Conservation (phyloP, 2,329 filamentous ascomycete genomes). For the Aspergillus amoenus region DNA sequence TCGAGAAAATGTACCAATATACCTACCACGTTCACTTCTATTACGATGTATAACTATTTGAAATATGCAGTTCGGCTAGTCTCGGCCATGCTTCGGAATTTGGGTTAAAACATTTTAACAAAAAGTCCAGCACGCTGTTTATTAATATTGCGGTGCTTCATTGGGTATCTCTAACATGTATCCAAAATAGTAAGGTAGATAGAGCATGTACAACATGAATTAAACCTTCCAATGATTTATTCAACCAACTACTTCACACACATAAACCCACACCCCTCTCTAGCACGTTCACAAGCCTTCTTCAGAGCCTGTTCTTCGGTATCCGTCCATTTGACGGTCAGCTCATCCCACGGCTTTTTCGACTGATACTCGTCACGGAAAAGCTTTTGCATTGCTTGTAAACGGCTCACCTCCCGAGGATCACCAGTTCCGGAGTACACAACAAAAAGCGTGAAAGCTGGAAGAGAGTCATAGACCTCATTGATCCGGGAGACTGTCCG, state of each 20-base stretch:
- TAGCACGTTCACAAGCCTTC: slow-evolving; percentile 55
- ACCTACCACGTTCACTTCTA: neutral
- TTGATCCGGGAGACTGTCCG: slow-evolving; percentile 53
- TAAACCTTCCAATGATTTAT: neutral
- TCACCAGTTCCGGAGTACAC: slow-evolving; percentile 66
- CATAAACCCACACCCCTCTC: slow-evolving; percentile 60
- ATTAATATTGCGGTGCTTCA: neutral
- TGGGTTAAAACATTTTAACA: neutral
- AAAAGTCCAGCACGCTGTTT: neutral
- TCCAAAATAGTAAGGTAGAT: neutral
- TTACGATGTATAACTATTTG: slow-evolving; percentile 1
- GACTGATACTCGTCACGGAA: slow-evolving; percentile 58
- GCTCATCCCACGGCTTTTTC: slow-evolving; percentile 61
- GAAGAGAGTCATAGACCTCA: slow-evolving; percentile 56
- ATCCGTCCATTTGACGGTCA: slow-evolving; percentile 65
- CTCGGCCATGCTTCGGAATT: neutral
- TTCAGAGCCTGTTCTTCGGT: slow-evolving; percentile 60
- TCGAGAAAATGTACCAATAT: neutral
- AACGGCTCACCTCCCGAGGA: slow-evolving; percentile 55
- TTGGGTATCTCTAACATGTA: neutral
- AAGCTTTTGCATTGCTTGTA: slow-evolving; percentile 57
- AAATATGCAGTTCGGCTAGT: neutral
- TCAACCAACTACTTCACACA: slow-evolving; percentile 51
- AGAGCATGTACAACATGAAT: neutral
- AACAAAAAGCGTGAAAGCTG: slow-evolving; percentile 60